These are phyloP conservation scores for Geum urbanum DNA, from an alignment of 306 rosid genomes.

Conservation along the genomic window DNA sequence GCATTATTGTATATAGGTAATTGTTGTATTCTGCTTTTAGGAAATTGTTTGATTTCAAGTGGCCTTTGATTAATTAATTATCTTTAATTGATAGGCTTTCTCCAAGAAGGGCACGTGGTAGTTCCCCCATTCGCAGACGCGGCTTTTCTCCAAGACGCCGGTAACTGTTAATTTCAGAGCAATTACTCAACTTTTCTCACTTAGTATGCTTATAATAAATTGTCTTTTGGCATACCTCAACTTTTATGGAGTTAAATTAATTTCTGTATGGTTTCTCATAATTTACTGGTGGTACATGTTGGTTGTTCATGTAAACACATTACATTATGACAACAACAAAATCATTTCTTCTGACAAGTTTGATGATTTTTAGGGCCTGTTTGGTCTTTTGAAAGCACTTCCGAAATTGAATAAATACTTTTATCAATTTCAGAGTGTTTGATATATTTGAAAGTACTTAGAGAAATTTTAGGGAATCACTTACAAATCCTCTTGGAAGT, in stretches of 20 bases:
- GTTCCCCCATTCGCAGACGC: conserved; percentile 87
- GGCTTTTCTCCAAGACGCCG: conserved; percentile 85
- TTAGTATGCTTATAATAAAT: background rate
- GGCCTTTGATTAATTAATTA: conserved; percentile 14
- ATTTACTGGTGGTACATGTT: background rate
- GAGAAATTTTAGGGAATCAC: no score
- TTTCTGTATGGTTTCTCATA: no score
- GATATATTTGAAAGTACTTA: no score
- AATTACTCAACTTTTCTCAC: background rate
- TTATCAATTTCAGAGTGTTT: no score
- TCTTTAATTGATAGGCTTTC: conserved; percentile 37
- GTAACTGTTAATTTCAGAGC: conserved; percentile 33
- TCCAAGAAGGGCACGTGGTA: conserved; percentile 86
- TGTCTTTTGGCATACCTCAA: background rate
- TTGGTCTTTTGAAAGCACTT: no score
- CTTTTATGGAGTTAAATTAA: background rate
- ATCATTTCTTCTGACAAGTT: background rate
- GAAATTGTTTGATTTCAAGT: background rate
- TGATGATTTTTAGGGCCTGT: background rate
- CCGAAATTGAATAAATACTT: no score
- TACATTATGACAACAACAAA: background rate
- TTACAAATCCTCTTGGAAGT: no score
- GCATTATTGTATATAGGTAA: background rate
- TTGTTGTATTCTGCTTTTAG: conserved; percentile 7
- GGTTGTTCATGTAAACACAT: background rate